A percentile compares a stretch with the other conserved stretches of the same genome.
phyloP scores from a whole-genome alignment of 352 stramenopile genomes.

The Pythium oligandrum region DNA sequence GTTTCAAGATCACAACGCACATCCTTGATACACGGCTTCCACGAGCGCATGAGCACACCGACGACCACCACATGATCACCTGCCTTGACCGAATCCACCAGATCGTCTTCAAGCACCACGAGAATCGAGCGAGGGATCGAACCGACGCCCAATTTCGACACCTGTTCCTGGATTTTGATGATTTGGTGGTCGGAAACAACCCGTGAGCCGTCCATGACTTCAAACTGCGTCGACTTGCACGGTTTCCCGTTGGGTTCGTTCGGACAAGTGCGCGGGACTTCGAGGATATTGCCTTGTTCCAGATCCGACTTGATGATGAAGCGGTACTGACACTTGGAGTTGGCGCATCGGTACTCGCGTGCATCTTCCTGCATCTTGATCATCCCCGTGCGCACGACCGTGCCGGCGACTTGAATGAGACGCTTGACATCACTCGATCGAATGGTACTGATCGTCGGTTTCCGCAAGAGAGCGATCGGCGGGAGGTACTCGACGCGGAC shows the following conservation, averaged over 20 bases:
- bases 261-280: slow-evolving; percentile 38
- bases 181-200: slow-evolving; percentile 84
- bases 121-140: slow-evolving; percentile 93
- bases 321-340: slow-evolving; percentile 52
- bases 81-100: slow-evolving; percentile 84
- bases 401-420: slow-evolving; percentile 81
- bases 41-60: slow-evolving; percentile 92
- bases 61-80: slow-evolving; percentile 95
- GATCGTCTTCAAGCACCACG: slow-evolving; percentile 91
- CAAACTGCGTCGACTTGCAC: slow-evolving; percentile 81
- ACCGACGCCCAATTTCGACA: slow-evolving; percentile 87
- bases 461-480: slow-evolving; percentile 75
- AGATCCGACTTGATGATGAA: slow-evolving; percentile 89
- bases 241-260: slow-evolving; percentile 23
- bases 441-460: slow-evolving; percentile 87
- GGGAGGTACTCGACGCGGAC: slow-evolving; percentile 91
- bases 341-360: slow-evolving; percentile 85
- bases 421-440: slow-evolving; percentile 87
- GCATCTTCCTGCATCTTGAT: slow-evolving; percentile 93
- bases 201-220: slow-evolving; percentile 40
- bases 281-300: slow-evolving; percentile 88
- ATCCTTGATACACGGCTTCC: slow-evolving; percentile 71
- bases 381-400: slow-evolving; percentile 88
- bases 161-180: slow-evolving; percentile 96
- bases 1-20: slow-evolving; percentile 90